Evolutionary conservation across 176 grass and related monocot species (phyloP).

Genomic region (Aegilops umbellulata): DNA sequence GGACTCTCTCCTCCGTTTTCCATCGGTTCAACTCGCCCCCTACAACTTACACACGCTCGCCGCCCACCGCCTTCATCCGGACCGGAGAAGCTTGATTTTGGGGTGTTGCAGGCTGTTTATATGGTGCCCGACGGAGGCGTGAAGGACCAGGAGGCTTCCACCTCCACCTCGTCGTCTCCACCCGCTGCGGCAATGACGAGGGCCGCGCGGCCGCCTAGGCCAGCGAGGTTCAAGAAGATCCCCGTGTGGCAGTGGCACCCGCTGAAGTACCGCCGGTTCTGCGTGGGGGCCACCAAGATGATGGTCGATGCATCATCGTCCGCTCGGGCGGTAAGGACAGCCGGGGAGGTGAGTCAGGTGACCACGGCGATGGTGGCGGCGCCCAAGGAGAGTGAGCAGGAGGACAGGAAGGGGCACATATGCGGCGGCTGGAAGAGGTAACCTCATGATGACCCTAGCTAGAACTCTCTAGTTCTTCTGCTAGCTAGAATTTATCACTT

Average conservation of each 20-base stretch:
- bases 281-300: constrained; percentile 28
- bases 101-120: neutral
- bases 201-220: constrained; percentile 24
- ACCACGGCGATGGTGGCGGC: constrained; percentile 4
- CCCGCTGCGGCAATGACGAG: neutral
- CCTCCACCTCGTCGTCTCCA: constrained; percentile 3
- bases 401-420: constrained; percentile 29
- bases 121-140: constrained; percentile 52
- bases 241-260: constrained; percentile 33
- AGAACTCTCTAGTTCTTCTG: too few species aligned
- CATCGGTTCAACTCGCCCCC: neutral
- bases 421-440: constrained; percentile 82
- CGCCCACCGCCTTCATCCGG: neutral
- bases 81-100: neutral
- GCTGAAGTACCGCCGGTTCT: constrained; percentile 48
- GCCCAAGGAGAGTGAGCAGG: neutral
- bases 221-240: constrained; percentile 33
- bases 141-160: constrained; percentile 35
- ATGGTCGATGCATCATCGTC: constrained; percentile 30
- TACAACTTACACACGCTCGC: constrained; percentile 34
- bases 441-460: neutral
- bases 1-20: neutral
- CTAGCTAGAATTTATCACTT: too few species aligned
- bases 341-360: constrained; percentile 37
- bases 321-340: neutral